Base-by-base conservation (phyloP, 805 yeast species). In the Ogataea chonburiensis region DNA sequence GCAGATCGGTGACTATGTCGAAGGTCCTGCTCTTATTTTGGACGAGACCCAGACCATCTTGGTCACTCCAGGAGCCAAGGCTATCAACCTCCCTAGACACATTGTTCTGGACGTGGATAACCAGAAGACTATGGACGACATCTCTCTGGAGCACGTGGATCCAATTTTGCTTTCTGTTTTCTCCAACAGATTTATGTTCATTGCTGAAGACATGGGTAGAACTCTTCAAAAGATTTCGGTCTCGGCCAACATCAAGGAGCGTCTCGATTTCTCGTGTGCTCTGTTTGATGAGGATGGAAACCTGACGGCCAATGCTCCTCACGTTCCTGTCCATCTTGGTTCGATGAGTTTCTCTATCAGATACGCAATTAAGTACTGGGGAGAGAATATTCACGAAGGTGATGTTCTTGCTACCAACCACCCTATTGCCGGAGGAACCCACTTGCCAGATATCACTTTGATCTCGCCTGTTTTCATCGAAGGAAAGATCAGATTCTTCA, bases 401-500 rank as follows among this genome's bases (percentile, higher is more conserved):
- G 75, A 70, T 52, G 63, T 70, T 25, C 46, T 70, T 18, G 62
- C 63, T 34, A 60, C 74, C 8, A 69, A 70, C 37, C 63, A 63
- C 33, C 75, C 75, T 6, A 53, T 55, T 24, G 71, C 64, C 16
- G 70, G 70, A 38, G 75, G 75, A 21, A 68, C 73, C 1, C 75
- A 69, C 48, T 53, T 70, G 27, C 75, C 74, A 15, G 75, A 70
- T 51, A 69, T 76, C 39, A 76, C 81, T 1, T 70, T 76, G 18
- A 71, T 76, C 17, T 71, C 81, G 0, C 82, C 82, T 1, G 79
- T 76, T 2, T 66, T 72, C 44, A 56, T 64, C 37, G 67, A 71
- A 12, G 68, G 66, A 15, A 56, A 65, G 24, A 67, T 73, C 11
- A 61, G 68, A 18, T 75, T 75, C 47, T 73, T 75, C 60, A 71